phyloP scores from a whole-genome alignment of 2,329 filamentous ascomycete species.

The Penicillium decumbens region DNA sequence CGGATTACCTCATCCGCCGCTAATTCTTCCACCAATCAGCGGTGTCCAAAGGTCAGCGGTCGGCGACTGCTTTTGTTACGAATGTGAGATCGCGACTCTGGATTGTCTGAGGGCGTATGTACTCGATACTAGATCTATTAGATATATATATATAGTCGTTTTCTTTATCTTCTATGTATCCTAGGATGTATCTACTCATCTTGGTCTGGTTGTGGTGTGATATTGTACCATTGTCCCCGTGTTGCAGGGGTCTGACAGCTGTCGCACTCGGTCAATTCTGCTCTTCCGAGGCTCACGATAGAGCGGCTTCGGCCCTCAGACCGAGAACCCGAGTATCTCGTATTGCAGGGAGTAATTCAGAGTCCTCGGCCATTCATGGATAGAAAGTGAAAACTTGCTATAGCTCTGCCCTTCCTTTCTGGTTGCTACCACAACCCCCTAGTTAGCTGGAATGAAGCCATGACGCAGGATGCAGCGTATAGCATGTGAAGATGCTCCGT shows the following conservation, averaged over 20 bases:
- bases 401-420: background rate
- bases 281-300: background rate
- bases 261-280: background rate
- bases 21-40: slow-evolving; percentile 14
- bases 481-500: slow-evolving; percentile 8
- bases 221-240: background rate
- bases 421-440: too few relatives aligned
- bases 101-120: background rate
- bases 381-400: background rate
- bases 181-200: background rate
- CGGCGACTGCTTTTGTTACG: slow-evolving; percentile 9
- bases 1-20: slow-evolving; percentile 10
- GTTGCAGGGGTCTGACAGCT: background rate
- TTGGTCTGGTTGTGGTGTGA: background rate
- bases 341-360: background rate
- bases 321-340: background rate
- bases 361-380: background rate
- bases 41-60: slow-evolving; percentile 1
- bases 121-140: background rate
- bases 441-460: background rate
- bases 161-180: background rate
- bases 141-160: background rate
- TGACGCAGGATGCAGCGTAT: background rate
- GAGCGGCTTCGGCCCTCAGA: background rate
- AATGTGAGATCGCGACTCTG: background rate